These are phyloP conservation scores for Meripilus lineatus DNA, from an alignment of 1,284 basidiomycete species.

Conservation along the genomic window DNA sequence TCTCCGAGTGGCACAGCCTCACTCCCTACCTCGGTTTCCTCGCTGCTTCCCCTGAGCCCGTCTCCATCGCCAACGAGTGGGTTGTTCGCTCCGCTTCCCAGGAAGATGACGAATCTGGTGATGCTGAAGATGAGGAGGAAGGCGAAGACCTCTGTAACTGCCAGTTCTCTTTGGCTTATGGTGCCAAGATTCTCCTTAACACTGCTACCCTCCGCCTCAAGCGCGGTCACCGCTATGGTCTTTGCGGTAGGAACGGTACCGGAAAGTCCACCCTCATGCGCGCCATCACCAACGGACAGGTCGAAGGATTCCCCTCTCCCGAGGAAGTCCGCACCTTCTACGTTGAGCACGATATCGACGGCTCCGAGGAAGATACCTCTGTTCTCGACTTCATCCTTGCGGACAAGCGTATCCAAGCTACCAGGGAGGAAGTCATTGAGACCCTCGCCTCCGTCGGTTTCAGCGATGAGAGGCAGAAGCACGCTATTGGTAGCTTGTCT, in stretches of 20 bases:
- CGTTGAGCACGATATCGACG: conserved; percentile 98
- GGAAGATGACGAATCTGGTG: conserved; percentile 66
- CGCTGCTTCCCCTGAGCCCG: conserved; percentile 60
- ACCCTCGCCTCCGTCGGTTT: conserved; percentile 92
- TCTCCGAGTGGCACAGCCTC: conserved; percentile 83
- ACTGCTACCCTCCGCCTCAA: conserved; percentile 95
- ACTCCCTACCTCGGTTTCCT: conserved; percentile 75
- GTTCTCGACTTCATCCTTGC: conserved; percentile 85
- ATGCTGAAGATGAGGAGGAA: conserved; percentile 88
- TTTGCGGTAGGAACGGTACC: conserved; percentile 97
- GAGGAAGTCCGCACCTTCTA: conserved; percentile 97
- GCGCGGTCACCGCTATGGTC: conserved; percentile 98
- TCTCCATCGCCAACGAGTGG: conserved; percentile 77
- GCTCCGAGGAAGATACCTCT: conserved; percentile 88
- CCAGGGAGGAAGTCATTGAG: conserved; percentile 68
- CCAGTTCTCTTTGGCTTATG: conserved; percentile 96
- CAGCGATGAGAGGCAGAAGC: conserved; percentile 79
- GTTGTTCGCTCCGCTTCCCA: conserved; percentile 86
- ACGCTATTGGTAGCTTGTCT: conserved; percentile 88
- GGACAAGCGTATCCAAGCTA: conserved; percentile 82
- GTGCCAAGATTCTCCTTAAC: conserved; percentile 98
- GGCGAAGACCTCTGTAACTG: conserved; percentile 98
- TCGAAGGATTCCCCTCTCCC: conserved; percentile 96
- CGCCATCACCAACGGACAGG: conserved; percentile 91
- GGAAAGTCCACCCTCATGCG: conserved; percentile 99